Evolutionary conservation across 2,329 filamentous ascomycete genomes (phyloP), one percentile per base, ranked within the genome.

Genomic region (Neocatenulostroma microsporum): DNA sequence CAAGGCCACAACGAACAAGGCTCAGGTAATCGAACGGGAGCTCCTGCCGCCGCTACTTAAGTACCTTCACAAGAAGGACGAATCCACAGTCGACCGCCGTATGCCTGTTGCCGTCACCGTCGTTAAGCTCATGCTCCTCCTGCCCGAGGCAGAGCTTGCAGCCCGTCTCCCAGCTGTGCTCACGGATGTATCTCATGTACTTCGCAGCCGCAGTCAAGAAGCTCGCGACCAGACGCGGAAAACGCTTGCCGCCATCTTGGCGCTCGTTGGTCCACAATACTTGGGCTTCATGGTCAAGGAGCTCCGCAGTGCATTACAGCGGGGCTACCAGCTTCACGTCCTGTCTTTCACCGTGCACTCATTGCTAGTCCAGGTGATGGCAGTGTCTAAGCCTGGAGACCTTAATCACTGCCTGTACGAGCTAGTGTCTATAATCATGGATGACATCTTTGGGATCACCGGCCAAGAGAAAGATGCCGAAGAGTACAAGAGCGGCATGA

Each of bases 391-490:
- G 26, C 79, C 86, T 13, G 91, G 93, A 17, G 86, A 89, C 49
- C 67, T 98, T 20, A 86, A 98, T 55, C 88, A 95, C 56, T 94
- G 88, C 54, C 68, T 95, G 7, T 67, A 74, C 3, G 73, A 82
- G 9, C 78, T 96, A 28, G 79, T 93, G 30, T 73, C 77, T 1
- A 77, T 98, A 28, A 81, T 96, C 46, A 91, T 98, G 84, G 91
- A 98, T 54, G 93, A 98, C 56, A 91, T 93, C 10, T 98, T 98
- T 55, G 93, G 93, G 20, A 77, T 79, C 5, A 82, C 83, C 21
- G 91, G 91, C 2, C 84, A 94, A 63, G 89, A 98, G 56, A 98
- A 98, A 62, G 91, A 98, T 52, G 89, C 89, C 0, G 87, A 95
- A 51, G 91, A 88, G 36, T 98, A 98, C 58, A 81, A 82, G 38